Percentiles rank a stretch among this genome's conserved stretches.
Conservation (phyloP, 2,329 filamentous ascomycete genomes). For the Thelonectria discophora region DNA sequence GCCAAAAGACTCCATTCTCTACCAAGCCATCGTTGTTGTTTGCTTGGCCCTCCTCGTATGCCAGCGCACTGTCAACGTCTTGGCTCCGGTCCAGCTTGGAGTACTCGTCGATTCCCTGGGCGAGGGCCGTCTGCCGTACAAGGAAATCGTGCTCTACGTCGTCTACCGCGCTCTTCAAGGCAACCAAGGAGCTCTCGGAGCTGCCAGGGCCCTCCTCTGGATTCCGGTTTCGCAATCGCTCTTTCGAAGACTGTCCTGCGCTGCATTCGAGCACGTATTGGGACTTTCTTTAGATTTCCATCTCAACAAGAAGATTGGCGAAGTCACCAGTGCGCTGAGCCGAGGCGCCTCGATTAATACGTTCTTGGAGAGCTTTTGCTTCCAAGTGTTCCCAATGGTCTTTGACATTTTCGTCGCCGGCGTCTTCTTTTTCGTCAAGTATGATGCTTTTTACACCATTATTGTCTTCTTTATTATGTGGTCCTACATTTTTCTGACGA, state of each 20-base stretch:
- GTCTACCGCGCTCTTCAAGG: conserved; percentile 56
- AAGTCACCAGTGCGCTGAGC: conserved; percentile 59
- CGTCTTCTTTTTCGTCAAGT: conserved; percentile 55
- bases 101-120: conserved; percentile 52
- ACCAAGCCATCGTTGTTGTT: conserved; percentile 53
- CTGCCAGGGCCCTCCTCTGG: conserved; percentile 55
- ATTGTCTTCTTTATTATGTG: conserved; percentile 60
- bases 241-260: conserved; percentile 53
- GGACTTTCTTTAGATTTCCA: conserved; percentile 60
- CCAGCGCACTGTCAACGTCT: conserved; percentile 55
- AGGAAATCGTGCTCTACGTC: conserved; percentile 54
- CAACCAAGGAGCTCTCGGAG: conserved; percentile 54
- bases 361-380: conserved; percentile 58
- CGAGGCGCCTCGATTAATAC: conserved; percentile 59
- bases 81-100: conserved; percentile 55
- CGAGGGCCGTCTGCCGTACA: conserved; percentile 52
- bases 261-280: conserved; percentile 59
- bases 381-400: conserved; percentile 61
- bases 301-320: conserved; percentile 59
- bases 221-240: conserved; percentile 57
- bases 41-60: conserved; percentile 52
- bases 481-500: conserved; percentile 60
- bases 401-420: conserved; percentile 60
- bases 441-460: conserved; percentile 58
- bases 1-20: conserved; percentile 53